Evolutionary conservation across 2,329 filamentous ascomycete species (phyloP), one percentile per base, ranked within the genome.

Genomic region (Aspergillus texensis): DNA sequence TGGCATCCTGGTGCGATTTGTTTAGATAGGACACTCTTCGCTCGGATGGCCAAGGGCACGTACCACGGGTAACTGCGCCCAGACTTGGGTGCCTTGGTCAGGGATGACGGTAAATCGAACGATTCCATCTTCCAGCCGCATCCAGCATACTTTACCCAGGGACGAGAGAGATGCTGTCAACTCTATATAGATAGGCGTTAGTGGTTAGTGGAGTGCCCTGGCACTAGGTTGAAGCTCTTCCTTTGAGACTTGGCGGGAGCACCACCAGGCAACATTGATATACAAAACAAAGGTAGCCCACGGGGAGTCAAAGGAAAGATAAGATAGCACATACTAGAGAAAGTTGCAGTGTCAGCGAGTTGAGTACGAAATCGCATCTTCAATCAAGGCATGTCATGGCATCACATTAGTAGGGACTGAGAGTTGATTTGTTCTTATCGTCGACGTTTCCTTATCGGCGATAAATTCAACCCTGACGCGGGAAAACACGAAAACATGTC

Each of bases 81-180:
- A 99, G 60, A 98, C 94, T 83, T 98, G 94, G 10, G 93, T 96
- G 64, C 95, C 94, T 73, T 92, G 90, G 75, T 97, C 93, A 0
- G 95, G 94, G 66, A 98, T 94, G 72, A 98, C 92, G 64, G 95
- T 98, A 81, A 99, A 97, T 70, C 94, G 93, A 62, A 94, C 89
- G 61, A 90, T 89, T 63, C 94, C 89, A 80, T 96, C 88, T 80
- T 94, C 92, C 39, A 99, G 87, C 68, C 93, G 91, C 67, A 97
- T 85, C 93, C 94, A 97, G 53, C 92, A 93, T 66, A 96, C 90
- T 78, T 94, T 93, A 69, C 93, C 92, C 21, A 90, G 79, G 16
- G 86, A 88, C 32, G 85, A 83, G 58, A 90, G 81, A 6, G 88
- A 89, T 16, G 86, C 86, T 14, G 85, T 86, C 66, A 89, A 81